Evolutionary conservation across 2,329 filamentous ascomycete species (phyloP), one percentile per base, ranked within the genome.

Genomic region (Sclerotinia minor): DNA sequence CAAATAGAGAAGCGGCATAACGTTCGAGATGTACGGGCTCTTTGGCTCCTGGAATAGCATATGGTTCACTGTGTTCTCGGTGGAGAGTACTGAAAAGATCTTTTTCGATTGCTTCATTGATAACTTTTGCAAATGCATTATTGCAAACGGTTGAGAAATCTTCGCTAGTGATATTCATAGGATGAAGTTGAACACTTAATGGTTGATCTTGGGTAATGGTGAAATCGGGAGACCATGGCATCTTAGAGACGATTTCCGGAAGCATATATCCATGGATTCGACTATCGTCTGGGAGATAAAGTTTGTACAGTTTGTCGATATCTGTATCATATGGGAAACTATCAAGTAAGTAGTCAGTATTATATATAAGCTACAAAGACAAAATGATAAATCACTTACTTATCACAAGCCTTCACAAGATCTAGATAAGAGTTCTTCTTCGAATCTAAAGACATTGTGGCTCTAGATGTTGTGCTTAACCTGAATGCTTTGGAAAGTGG

Each of bases 241-340:
- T 81, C 52, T 77, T 76, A 35, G 76, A 67, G 19, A 84, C 80
- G 15, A 79, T 83, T 58, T 75, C 75, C 2, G 81, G 80, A 58
- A 81, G 79, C 60, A 85, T 77, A 76, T 83, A 83, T 71, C 83
- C 83, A 67, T 85, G 83, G 0, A 81, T 77, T 3, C 80, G 78
- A 24, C 76, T 69, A 68, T 85, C 83, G 1, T 79, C 75, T 1
- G 80, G 78, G 19, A 85, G 77, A 8, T 79, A 73, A 26, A 85
- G 79, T 67, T 78, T 78, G 71, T 83, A 84, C 69, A 83, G 38
- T 15, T 24, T 44, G 21, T 49, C 45, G 54, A 35, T 50, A 7
- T 68, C 64, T 29, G 24, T n/a, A 53, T 68, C 67, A 5, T 68
- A 71, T 69, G 69, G 52, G 71, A 71, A 54, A 44, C 58, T 50